Conservation (phyloP, 2,329 filamentous ascomycete species). For the Clarireedia monteithiana region DNA sequence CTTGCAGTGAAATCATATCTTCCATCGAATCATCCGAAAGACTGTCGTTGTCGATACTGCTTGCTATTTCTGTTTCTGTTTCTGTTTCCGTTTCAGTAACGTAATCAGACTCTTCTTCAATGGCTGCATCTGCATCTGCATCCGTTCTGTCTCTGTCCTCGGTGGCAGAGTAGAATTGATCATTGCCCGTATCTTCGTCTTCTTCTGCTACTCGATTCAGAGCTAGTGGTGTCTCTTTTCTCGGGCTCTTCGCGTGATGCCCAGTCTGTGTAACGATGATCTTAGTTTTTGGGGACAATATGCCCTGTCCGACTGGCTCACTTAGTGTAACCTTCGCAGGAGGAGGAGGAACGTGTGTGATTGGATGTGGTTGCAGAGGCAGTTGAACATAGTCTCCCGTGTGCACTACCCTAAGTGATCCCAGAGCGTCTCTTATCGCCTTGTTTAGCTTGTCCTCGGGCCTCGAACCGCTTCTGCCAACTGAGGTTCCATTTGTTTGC, state of each 20-base stretch:
- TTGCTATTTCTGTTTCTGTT: constrained; percentile 48
- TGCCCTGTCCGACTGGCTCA: constrained; percentile 85
- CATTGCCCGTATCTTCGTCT: constrained; percentile 77
- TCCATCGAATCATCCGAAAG: constrained; percentile 88
- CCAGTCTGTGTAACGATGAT: constrained; percentile 69
- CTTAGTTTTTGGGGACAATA: constrained; percentile 68
- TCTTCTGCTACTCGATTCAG: constrained; percentile 46
- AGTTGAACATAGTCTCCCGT: constrained; percentile 72
- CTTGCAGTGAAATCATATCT: constrained; percentile 84
- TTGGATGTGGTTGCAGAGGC: constrained; percentile 73
- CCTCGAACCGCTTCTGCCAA: constrained; percentile 27
- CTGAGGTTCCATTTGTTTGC: constrained; percentile 33
- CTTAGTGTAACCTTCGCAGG: constrained; percentile 87
- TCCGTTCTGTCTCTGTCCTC: constrained; percentile 63
- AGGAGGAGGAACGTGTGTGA: constrained; percentile 76
- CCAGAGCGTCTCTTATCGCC: constrained; percentile 67
- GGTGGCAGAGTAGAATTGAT: constrained; percentile 87
- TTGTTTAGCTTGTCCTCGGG: constrained; percentile 52
- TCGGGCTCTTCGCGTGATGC: constrained; percentile 44
- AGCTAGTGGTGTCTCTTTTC: constrained; percentile 38
- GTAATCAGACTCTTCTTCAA: constrained; percentile 46
- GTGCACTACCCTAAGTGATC: constrained; percentile 69
- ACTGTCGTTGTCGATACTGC: constrained; percentile 61
- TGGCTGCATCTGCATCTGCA: constrained; percentile 44
- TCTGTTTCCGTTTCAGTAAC: constrained; percentile 47